A percentile compares a stretch with the other conserved stretches of the same genome.
Conservation (phyloP, 2,329 filamentous ascomycete genomes). For the Beauveria sp. region DNA sequence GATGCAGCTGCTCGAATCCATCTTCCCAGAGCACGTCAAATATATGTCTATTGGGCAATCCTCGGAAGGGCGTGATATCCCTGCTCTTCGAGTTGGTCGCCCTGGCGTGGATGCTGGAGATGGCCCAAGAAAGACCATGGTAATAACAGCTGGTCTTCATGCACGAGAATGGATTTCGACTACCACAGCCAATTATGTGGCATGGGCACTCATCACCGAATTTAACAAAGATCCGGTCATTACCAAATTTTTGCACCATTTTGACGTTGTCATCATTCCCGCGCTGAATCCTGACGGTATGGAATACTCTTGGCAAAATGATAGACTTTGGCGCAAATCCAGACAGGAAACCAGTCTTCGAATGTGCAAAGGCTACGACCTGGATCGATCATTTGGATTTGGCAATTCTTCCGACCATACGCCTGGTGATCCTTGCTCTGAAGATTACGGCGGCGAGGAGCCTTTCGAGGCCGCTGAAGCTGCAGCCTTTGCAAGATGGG, state of each 20-base stretch:
- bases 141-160: slow-evolving; percentile 81
- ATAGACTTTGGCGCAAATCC: slow-evolving; percentile 93
- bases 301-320: slow-evolving; percentile 84
- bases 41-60: slow-evolving; percentile 74
- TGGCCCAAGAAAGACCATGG: slow-evolving; percentile 61
- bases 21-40: slow-evolving; percentile 76
- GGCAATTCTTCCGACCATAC: slow-evolving; percentile 67
- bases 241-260: slow-evolving; percentile 71
- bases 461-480: slow-evolving; percentile 83
- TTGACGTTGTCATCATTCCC: slow-evolving; percentile 83
- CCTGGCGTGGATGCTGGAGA: slow-evolving; percentile 34
- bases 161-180: slow-evolving; percentile 95
- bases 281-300: slow-evolving; percentile 91
- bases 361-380: slow-evolving; percentile 81
- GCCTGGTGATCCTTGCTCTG: slow-evolving; percentile 75
- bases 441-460: slow-evolving; percentile 75
- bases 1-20: slow-evolving; percentile 83
- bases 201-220: slow-evolving; percentile 77
- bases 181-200: slow-evolving; percentile 82
- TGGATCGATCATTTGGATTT: slow-evolving; percentile 81
- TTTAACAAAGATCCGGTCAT: slow-evolving; percentile 67
- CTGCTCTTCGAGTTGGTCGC: slow-evolving; percentile 67
- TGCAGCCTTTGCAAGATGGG: slow-evolving; percentile 69
- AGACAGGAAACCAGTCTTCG: slow-evolving; percentile 72
- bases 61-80: slow-evolving; percentile 80